Evolutionary conservation across 2,329 filamentous ascomycete species (phyloP).

Genomic region (Huntiella bhutanensis): DNA sequence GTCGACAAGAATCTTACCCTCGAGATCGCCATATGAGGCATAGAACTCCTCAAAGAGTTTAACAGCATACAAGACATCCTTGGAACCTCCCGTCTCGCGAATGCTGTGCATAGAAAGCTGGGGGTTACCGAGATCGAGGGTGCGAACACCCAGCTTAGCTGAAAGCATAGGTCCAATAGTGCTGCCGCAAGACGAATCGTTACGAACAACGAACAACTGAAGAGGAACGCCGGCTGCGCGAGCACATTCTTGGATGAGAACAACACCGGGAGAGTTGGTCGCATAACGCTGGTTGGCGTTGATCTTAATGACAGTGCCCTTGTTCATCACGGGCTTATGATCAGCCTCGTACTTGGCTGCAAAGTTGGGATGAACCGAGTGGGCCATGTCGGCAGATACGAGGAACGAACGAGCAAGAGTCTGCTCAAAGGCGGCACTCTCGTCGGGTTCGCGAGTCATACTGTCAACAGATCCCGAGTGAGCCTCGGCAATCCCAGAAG

Average conservation of each 20-base stretch:
- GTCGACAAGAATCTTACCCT: slow-evolving; percentile 70
- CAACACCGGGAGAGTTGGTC: slow-evolving; percentile 89
- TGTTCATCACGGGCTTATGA: slow-evolving; percentile 89
- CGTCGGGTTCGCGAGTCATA: slow-evolving; percentile 38
- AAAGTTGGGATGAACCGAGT: slow-evolving; percentile 92
- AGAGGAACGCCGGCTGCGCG: slow-evolving; percentile 58
- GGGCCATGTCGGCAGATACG: slow-evolving; percentile 92
- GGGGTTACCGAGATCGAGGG: slow-evolving; percentile 81
- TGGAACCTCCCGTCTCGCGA: slow-evolving; percentile 72
- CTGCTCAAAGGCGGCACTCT: slow-evolving; percentile 78
- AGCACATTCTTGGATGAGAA: slow-evolving; percentile 76
- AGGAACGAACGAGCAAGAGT: slow-evolving; percentile 81
- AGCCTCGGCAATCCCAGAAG: slow-evolving; percentile 36
- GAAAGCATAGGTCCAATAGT: slow-evolving; percentile 96
- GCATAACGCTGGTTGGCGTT: slow-evolving; percentile 96
- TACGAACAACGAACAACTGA: slow-evolving; percentile 89
- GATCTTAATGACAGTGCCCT: slow-evolving; percentile 90
- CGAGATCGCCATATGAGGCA: slow-evolving; percentile 61
- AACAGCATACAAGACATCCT: slow-evolving; percentile 74
- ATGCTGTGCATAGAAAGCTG: slow-evolving; percentile 97
- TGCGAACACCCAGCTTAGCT: slow-evolving; percentile 68
- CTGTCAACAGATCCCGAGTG: slow-evolving; percentile 38
- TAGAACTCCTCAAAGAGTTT: slow-evolving; percentile 80
- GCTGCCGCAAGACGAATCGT: slow-evolving; percentile 84
- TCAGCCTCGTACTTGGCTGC: slow-evolving; percentile 74